Evolutionary conservation across 768 basidiomycete genomes (phyloP).

Genomic region (Xanthoconium stramineum): DNA sequence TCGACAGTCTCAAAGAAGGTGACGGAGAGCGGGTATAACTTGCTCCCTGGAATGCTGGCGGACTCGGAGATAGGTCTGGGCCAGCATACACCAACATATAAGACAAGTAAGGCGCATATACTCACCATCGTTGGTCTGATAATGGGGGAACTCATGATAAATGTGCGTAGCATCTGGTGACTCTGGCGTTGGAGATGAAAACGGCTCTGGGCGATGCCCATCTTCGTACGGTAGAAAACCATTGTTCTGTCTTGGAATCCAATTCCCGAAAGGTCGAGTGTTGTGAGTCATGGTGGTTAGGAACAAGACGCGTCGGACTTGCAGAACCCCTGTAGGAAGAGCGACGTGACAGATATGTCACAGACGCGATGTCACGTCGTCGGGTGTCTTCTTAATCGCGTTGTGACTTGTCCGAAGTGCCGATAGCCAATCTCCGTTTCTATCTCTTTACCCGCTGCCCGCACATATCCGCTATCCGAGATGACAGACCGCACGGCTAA

Average conservation of each 20-base stretch:
- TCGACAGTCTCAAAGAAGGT: background rate
- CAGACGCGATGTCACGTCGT: conserved; percentile 26
- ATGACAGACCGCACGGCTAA: conserved; percentile 37
- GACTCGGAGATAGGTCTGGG: conserved; percentile 37
- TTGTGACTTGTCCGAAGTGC: background rate
- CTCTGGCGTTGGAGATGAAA: conserved; percentile 7
- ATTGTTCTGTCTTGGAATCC: background rate
- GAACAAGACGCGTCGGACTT: conserved; percentile 6
- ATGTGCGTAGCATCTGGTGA: conserved; percentile 5
- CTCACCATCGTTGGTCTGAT: conserved; percentile 17
- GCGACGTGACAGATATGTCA: conserved; percentile 23
- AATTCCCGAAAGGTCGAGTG: background rate
- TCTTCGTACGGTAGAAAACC: background rate
- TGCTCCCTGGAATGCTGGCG: conserved; percentile 24
- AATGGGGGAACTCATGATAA: conserved; percentile 1
- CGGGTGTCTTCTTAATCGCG: conserved; percentile 5
- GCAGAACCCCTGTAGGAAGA: background rate
- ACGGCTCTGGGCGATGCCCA: background rate
- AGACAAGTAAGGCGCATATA: conserved; percentile 22
- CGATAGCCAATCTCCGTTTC: background rate
- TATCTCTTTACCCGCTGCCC: conserved; percentile 1
- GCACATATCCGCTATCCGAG: conserved; percentile 9
- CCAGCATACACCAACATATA: conserved; percentile 18
- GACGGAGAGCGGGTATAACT: conserved; percentile 2
- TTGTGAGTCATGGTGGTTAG: conserved; percentile 16